Percentiles rank a stretch among this genome's conserved stretches.
Evolutionary conservation across 169 alveolate genomes (phyloP).

Genomic region (Eimeria zaria): DNA sequence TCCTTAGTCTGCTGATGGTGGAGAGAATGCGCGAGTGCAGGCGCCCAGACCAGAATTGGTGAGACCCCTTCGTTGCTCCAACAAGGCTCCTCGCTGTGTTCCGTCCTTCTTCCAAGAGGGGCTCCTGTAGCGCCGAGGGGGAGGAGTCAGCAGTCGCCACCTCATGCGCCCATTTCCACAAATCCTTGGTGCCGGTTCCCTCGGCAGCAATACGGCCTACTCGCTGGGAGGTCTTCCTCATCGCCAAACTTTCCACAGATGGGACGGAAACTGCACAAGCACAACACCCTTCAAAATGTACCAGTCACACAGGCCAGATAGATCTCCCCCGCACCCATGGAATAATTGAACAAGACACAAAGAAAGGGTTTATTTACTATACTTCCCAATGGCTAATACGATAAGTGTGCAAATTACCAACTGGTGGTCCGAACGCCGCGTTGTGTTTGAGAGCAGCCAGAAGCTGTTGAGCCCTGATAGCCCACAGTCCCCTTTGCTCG

Average conservation of each 20-base stretch:
- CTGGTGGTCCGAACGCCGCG: neutral
- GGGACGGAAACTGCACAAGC: slow-evolving; percentile 8
- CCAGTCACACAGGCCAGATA: neutral
- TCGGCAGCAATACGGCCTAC: neutral
- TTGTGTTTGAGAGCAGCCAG: slow-evolving; percentile 68
- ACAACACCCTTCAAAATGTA: neutral
- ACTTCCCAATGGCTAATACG: neutral
- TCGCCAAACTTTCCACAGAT: neutral
- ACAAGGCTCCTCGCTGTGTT: slow-evolving; percentile 9
- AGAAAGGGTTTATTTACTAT: neutral
- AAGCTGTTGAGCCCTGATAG: slow-evolving; percentile 68
- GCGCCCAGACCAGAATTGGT: slow-evolving; percentile 75
- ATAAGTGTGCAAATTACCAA: neutral
- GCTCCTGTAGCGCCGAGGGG: slow-evolving; percentile 22
- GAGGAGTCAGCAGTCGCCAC: slow-evolving; percentile 72
- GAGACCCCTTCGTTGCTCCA: slow-evolving; percentile 4
- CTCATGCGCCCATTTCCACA: slow-evolving; percentile 34
- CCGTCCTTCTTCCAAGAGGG: slow-evolving; percentile 32
- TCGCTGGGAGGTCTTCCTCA: neutral
- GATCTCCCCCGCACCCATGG: neutral
- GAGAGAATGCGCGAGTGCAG: slow-evolving; percentile 82
- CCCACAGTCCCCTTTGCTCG: slow-evolving; percentile 50
- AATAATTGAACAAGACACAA: neutral
- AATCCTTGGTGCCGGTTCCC: neutral
- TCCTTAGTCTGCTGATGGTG: slow-evolving; percentile 67